phyloP scores from a whole-genome alignment of 768 basidiomycete genomes.

The Amanita molliuscula region DNA sequence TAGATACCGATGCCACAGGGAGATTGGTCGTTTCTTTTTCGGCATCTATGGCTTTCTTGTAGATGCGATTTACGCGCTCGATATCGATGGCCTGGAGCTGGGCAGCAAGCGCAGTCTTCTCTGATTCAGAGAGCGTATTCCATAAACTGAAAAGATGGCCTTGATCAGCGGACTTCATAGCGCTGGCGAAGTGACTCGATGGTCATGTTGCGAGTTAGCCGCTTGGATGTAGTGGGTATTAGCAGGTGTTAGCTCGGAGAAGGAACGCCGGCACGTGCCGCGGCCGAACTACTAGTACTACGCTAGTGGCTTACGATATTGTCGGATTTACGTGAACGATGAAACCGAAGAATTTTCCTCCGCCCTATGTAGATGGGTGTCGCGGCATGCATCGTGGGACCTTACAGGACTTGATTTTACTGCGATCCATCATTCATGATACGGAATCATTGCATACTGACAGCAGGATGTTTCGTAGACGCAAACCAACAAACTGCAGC shows the following conservation, averaged over 20 bases:
- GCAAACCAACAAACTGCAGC: too few species aligned
- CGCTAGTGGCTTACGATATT: too few species aligned
- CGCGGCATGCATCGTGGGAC: too few species aligned
- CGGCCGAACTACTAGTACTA: background rate
- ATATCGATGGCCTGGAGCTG: constrained; percentile 82
- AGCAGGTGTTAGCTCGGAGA: background rate
- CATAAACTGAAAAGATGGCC: constrained; percentile 87
- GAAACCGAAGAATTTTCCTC: too few species aligned
- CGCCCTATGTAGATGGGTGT: too few species aligned
- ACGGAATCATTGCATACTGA: too few species aligned
- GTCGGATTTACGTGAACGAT: background rate
- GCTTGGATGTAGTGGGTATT: background rate
- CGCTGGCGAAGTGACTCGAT: constrained; percentile 45
- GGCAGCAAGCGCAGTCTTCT: constrained; percentile 49
- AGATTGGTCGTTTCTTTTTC: constrained; percentile 43
- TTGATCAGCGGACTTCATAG: constrained; percentile 78
- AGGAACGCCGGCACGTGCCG: constrained; percentile 9
- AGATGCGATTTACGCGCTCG: constrained; percentile 85
- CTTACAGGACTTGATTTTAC: too few species aligned
- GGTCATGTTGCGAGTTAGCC: constrained; percentile 33
- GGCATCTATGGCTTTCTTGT: constrained; percentile 59
- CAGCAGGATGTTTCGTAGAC: too few species aligned
- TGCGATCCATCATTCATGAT: too few species aligned
- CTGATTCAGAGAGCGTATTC: constrained; percentile 52
- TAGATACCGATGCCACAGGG: constrained; percentile 32